phyloP scores from a whole-genome alignment of 2,329 filamentous ascomycete genomes.

The Dactylellina parvicollis region DNA sequence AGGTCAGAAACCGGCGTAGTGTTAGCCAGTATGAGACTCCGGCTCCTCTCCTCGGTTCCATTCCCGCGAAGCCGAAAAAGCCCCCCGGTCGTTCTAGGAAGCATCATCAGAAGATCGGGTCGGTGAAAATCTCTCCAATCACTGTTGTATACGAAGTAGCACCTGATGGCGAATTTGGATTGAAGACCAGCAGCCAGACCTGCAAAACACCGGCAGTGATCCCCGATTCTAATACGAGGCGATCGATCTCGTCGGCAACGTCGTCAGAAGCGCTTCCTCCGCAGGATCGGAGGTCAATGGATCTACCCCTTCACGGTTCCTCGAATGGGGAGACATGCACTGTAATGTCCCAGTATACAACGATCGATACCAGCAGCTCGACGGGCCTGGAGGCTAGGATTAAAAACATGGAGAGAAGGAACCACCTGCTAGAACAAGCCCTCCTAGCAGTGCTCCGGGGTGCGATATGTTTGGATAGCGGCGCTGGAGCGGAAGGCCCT shows the following conservation, averaged over 20 bases:
- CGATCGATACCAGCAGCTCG: not conserved
- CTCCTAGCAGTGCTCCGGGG: slow-evolving; percentile 57
- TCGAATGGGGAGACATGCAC: not conserved
- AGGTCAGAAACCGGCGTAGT: slow-evolving; percentile 27
- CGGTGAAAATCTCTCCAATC: slow-evolving; percentile 24
- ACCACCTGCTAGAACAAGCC: slow-evolving; percentile 57
- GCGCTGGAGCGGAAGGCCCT: slow-evolving; percentile 5
- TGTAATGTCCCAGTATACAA: not conserved
- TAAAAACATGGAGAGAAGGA: slow-evolving; percentile 56
- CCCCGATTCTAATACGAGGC: slow-evolving; percentile 1
- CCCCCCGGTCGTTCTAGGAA: slow-evolving; percentile 16
- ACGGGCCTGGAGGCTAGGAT: slow-evolving; percentile 54
- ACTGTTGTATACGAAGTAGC: slow-evolving; percentile 43
- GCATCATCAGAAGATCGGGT: slow-evolving; percentile 6
- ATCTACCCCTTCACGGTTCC: not conserved
- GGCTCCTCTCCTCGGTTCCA: not conserved
- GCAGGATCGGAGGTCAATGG: slow-evolving; percentile 4
- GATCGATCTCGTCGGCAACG: slow-evolving; percentile 19
- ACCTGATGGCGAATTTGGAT: slow-evolving; percentile 1
- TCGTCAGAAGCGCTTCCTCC: slow-evolving; percentile 37
- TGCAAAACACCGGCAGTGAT: slow-evolving; percentile 1
- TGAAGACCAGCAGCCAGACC: not conserved
- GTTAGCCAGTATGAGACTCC: not conserved
- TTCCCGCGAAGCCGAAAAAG: slow-evolving; percentile 6
- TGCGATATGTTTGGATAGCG: slow-evolving; percentile 42